Conservation (phyloP, 768 basidiomycete species). For the Udeniomyces megalosporus region DNA sequence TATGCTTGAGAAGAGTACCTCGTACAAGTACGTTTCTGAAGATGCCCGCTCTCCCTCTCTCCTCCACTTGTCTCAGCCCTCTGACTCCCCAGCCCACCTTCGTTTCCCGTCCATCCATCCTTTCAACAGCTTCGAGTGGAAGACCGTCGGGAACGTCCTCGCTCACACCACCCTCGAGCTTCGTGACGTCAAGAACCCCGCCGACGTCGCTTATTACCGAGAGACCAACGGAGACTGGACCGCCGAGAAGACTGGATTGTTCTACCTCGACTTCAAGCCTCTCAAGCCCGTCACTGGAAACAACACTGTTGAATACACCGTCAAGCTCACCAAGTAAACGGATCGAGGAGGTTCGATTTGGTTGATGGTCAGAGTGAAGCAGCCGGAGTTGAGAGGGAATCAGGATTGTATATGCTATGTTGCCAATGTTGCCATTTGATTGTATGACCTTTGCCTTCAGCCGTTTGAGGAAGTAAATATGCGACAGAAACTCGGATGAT, state of each 20-base stretch:
- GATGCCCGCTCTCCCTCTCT: not conserved
- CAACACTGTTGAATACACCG: constrained; percentile 25
- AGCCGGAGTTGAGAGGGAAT: no score
- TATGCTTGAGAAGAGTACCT: constrained; percentile 22
- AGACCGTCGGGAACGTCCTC: constrained; percentile 23
- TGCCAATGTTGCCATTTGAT: no score
- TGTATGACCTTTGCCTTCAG: no score
- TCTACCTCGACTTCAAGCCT: constrained; percentile 28
- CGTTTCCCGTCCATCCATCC: not conserved
- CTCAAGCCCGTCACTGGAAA: constrained; percentile 22
- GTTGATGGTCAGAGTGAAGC: not conserved
- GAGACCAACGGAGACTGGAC: constrained; percentile 28
- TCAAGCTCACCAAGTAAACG: constrained; percentile 22
- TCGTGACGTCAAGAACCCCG: constrained; percentile 23
- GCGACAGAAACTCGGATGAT: no score
- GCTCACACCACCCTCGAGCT: constrained; percentile 27
- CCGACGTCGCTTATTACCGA: constrained; percentile 20
- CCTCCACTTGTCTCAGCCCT: not conserved
- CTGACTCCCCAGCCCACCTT: not conserved
- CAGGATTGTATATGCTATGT: no score
- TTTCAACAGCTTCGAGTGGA: constrained; percentile 21
- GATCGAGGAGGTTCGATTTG: no score
- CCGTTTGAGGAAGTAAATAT: no score
- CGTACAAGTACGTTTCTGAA: constrained; percentile 18
- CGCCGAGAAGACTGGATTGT: constrained; percentile 22